Evolutionary conservation across 129 eudicot genomes (phyloP).

Genomic region (carrot (Daucus carota)): DH1_v3.0 NC_030384.2:42160501-42161000

Average conservation of each 20-base stretch:
- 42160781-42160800: not conserved
- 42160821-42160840: conserved; percentile 61
- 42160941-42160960: no score
- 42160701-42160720: not conserved
- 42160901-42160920: conserved; percentile 27
- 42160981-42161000: conserved; percentile 75
- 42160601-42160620: conserved; percentile 50
- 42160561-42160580: conserved; percentile 49
- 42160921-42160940: not conserved
- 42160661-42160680: no score
- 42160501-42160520: conserved; percentile 46
- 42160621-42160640: not conserved
- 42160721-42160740: not conserved
- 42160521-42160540: conserved; percentile 52
- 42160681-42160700: not conserved
- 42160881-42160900: conserved; percentile 54
- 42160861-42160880: conserved; percentile 69
- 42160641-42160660: not conserved
- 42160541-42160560: conserved; percentile 47
- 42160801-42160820: conserved; percentile 5
- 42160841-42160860: conserved; percentile 55
- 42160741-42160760: not conserved
- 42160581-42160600: conserved; percentile 64
- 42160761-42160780: not conserved
- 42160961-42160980: no score